Evolutionary conservation across 768 basidiomycete genomes (phyloP).

Genomic region (Rhizopogon roseolus): DNA sequence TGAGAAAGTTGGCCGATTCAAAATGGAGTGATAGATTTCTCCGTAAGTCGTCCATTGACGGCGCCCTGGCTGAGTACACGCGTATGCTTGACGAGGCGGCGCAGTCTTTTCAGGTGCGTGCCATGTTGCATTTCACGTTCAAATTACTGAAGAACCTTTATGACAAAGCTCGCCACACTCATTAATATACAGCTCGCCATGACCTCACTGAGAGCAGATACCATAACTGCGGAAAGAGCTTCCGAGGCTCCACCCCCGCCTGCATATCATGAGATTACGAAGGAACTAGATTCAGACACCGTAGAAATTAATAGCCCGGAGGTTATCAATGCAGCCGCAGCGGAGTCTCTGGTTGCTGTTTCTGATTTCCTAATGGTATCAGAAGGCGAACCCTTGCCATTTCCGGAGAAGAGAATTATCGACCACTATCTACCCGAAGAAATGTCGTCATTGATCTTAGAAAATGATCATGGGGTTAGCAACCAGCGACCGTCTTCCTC

Average conservation of each 20-base stretch:
- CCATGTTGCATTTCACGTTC: background rate
- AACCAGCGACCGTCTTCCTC: background rate
- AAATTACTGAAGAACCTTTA: background rate
- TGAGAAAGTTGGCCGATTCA: slow-evolving; percentile 32
- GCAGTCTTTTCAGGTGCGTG: slow-evolving; percentile 40
- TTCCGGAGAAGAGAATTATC: slow-evolving; percentile 6
- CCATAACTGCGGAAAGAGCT: background rate
- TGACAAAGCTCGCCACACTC: slow-evolving; percentile 36
- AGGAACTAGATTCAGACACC: background rate
- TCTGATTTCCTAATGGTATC: slow-evolving; percentile 6
- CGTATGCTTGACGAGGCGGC: slow-evolving; percentile 38
- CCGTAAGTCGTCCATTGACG: slow-evolving; percentile 36
- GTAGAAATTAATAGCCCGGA: slow-evolving; percentile 2
- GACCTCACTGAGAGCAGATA: slow-evolving; percentile 11
- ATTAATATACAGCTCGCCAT: slow-evolving; percentile 43
- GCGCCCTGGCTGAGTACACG: slow-evolving; percentile 29
- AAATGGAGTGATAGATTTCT: slow-evolving; percentile 39
- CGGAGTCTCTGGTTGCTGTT: background rate
- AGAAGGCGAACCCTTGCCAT: slow-evolving; percentile 14
- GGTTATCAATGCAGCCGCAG: background rate
- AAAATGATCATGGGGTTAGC: slow-evolving; percentile 31
- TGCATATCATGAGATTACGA: slow-evolving; percentile 1
- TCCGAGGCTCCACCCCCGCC: slow-evolving; percentile 18
- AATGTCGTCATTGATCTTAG: slow-evolving; percentile 14
- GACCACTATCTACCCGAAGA: slow-evolving; percentile 20